These are phyloP conservation scores for Debaryomyces robertsiae DNA, from an alignment of 1,139 yeast genomes.

Conservation along the genomic window DNA sequence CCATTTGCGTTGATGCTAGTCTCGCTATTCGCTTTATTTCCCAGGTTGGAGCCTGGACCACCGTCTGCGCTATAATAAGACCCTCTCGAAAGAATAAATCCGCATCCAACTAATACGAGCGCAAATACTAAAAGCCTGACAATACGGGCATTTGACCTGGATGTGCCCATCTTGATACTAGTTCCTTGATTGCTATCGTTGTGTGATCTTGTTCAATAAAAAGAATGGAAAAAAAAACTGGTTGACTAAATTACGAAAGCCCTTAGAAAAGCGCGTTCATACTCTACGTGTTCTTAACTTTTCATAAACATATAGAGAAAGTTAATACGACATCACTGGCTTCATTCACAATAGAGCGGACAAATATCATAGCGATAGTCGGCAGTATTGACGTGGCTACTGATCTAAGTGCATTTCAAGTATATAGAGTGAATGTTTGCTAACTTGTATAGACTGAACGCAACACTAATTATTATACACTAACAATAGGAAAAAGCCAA, in stretches of 20 bases:
- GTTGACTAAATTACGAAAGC: not conserved
- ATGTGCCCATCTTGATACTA: conserved; percentile 28
- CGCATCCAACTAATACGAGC: conserved; percentile 55
- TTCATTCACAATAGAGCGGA: too few species aligned
- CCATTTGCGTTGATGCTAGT: conserved; percentile 12
- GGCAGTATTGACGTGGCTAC: too few species aligned
- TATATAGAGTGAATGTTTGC: too few species aligned
- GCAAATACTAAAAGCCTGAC: conserved; percentile 65
- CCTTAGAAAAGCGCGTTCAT: too few species aligned
- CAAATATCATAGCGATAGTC: too few species aligned
- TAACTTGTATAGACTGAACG: too few species aligned
- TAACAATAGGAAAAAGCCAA: not conserved
- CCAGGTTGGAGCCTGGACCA: conserved; percentile 14
- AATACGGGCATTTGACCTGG: conserved; percentile 64
- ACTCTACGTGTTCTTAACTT: too few species aligned
- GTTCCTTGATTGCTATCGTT: too few species aligned
- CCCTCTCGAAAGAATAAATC: conserved; percentile 63
- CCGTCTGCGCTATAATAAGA: conserved; percentile 43
- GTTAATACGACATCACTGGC: too few species aligned
- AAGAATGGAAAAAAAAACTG: not conserved
- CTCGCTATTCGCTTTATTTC: conserved; percentile 14
- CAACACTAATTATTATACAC: too few species aligned
- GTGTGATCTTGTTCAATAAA: too few species aligned
- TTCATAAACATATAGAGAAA: not conserved
- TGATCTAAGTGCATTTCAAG: too few species aligned